Evolutionary conservation across 495 filamentous ascomycete genomes (phyloP), one percentile per base, ranked within the genome.

Genomic region (Thozetella sp.): DNA sequence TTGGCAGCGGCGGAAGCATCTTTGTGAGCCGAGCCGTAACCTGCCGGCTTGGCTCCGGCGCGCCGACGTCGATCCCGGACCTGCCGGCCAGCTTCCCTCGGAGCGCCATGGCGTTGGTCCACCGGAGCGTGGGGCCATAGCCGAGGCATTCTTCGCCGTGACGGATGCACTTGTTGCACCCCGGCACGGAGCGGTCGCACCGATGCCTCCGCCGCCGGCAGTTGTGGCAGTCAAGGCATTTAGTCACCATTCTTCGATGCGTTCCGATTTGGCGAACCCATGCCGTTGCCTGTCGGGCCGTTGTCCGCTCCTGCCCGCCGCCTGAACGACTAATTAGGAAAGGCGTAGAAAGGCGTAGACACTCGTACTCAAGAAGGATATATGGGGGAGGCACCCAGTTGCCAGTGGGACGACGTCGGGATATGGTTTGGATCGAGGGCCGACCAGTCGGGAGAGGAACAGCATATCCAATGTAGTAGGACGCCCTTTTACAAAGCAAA

Each of bases 171-270:
- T 82, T 81, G 54, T 75, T 68, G 56, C 84, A 86, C 54, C 69
- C 62, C 0, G 83, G 76, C 0, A 73, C 63, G 1, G 80, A 81
- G 27, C 74, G 74, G 58, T 86, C 84, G 62, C 84, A 86, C 51
- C 82, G 79, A 11, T 81, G 73, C 22, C 80, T 78, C 57, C 80
- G 78, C 1, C 72, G 75, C 3, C 82, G 83, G 60, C 84, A 83
- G 66, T 76, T 79, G 62, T 81, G 80, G 59, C 80, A 83, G 43
- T 76, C n/a, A n/a, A n/a, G n/a, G n/a, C n/a, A n/a, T n/a, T n/a
- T n/a, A n/a, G n/a, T n/a, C n/a, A n/a, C n/a, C n/a, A n/a, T n/a
- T n/a, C n/a, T n/a, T n/a, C n/a, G n/a, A n/a, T n/a, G n/a, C n/a
- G n/a, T n/a, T n/a, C n/a, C n/a, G n/a, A n/a, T n/a, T n/a, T n/a